A percentile compares a stretch with the other conserved stretches of the same genome.
phyloP scores from a whole-genome alignment of 2,329 filamentous ascomycete species.

The Clonostachys byssicola region DNA sequence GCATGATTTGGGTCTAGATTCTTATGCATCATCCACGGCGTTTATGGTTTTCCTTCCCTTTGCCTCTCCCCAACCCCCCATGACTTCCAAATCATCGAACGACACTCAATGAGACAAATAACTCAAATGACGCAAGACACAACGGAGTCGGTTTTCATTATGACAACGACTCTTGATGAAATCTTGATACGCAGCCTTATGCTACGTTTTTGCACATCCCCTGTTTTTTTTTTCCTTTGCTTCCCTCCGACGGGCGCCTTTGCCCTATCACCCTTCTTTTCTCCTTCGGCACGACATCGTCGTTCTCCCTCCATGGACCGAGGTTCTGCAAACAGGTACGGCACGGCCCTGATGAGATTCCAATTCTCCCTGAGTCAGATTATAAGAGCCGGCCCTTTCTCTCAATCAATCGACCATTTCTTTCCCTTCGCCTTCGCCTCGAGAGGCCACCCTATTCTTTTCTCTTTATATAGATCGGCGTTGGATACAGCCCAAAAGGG shows the following conservation, averaged over 20 bases:
- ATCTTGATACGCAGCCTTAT: background rate
- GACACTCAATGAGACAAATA: background rate
- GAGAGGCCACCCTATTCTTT: constrained; percentile 5
- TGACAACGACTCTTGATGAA: background rate
- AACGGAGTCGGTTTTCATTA: constrained; percentile 4
- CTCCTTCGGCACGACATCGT: too few relatives aligned
- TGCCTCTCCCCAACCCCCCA: too few relatives aligned
- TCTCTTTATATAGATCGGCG: constrained; percentile 7
- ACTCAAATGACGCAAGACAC: constrained; percentile 2
- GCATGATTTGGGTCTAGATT: constrained; percentile 11
- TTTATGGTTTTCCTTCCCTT: constrained; percentile 16
- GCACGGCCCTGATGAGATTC: too few relatives aligned
- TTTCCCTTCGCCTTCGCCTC: too few relatives aligned
- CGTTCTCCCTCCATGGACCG: too few relatives aligned
- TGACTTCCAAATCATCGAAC: background rate
- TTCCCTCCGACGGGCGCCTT: constrained; percentile 7
- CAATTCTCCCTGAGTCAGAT: too few relatives aligned
- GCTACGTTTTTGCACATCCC: background rate
- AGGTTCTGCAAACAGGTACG: too few relatives aligned
- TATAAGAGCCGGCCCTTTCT: too few relatives aligned
- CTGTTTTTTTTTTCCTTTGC: constrained; percentile 6
- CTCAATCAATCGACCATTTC: too few relatives aligned
- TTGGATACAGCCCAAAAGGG: background rate
- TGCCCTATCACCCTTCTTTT: constrained; percentile 1
- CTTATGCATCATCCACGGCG: constrained; percentile 31